Evolutionary conservation across 148 eudicot species (phyloP), one percentile per base, ranked within the genome.

Genomic region (Spergularia bocconei): DNA sequence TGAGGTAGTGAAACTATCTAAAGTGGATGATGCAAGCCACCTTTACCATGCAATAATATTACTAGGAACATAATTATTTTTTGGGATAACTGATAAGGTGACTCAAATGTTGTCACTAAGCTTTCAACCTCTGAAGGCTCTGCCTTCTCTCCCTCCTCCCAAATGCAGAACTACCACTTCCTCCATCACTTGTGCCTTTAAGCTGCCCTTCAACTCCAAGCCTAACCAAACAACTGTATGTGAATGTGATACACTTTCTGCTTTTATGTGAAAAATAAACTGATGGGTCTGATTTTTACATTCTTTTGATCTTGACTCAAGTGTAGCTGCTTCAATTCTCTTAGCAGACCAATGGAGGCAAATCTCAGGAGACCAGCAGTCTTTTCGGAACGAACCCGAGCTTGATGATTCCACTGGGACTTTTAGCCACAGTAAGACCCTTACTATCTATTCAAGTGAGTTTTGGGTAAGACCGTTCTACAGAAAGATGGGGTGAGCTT

Each of bases 91-190:
- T 29, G 77, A 84, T 70, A 83, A 81, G 85, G 79, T 38, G 66
- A 72, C 59, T 68, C 72, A 91, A 88, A 92, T 88, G 86, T 84
- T 72, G 66, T 74, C 85, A 53, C 67, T 85, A 69, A 85, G 83
- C 84, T 76, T 83, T 79, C 86, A 83, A 15, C 69, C 85, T 71
- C 87, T 90, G 71, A 87, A 85, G 84, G 90, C 91, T 79, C 53
- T 88, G 72, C 97, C 93, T 82, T 74, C 75, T 82, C 86, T 85
- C 74, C 76, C 79, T 58, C 75, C 79, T 60, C 70, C 78, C 68
- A 84, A 70, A 29, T 17, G 48, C 57, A 74, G 33, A 79, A 47
- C 79, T 36, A 57, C 58, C 1, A 23, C 74, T 15, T 66, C 82
- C 77, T 39, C 71, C 78, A 79, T 83, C 69, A 57, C 44, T 33